Conservation (phyloP, 129 eudicot genomes). For the Erigeron canadensis region DNA sequence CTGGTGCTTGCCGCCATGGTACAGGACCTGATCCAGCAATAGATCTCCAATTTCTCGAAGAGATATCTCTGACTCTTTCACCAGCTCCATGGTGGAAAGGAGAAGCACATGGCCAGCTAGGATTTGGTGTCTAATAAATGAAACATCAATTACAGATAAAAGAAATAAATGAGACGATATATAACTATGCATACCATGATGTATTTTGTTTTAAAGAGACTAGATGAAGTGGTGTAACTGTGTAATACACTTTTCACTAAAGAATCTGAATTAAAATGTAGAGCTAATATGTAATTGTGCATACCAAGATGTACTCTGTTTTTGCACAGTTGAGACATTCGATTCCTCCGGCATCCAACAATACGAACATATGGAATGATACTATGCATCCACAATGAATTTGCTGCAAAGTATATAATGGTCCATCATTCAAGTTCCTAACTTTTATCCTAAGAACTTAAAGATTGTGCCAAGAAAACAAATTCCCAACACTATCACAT, state of each 20-base stretch:
- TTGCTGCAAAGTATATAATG: conserved; percentile 48
- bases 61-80: conserved; percentile 54
- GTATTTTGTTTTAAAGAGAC: not conserved
- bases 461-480: not conserved
- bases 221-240: not conserved
- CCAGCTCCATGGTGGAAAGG: conserved; percentile 45
- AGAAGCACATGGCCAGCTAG: conserved; percentile 78
- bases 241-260: not conserved
- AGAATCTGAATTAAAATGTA: conserved; percentile 16
- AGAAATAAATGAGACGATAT: conserved; percentile 5
- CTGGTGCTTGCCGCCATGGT: conserved; percentile 78
- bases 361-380: conserved; percentile 79
- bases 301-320: conserved; percentile 70
- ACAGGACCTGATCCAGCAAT: conserved; percentile 69
- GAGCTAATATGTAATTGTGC: conserved; percentile 14
- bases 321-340: conserved; percentile 74
- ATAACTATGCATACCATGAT: not conserved
- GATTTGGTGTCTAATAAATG: conserved; percentile 71
- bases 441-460: not conserved
- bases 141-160: not conserved
- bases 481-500: conserved; percentile 3
- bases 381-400: conserved; percentile 90
- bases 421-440: not conserved
- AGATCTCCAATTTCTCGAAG: conserved; percentile 52
- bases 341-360: conserved; percentile 91